Percentiles rank a stretch among this genome's conserved stretches.
Evolutionary conservation across 1,139 yeast genomes (phyloP).

Genomic region (Blastobotrys aristatus): DNA sequence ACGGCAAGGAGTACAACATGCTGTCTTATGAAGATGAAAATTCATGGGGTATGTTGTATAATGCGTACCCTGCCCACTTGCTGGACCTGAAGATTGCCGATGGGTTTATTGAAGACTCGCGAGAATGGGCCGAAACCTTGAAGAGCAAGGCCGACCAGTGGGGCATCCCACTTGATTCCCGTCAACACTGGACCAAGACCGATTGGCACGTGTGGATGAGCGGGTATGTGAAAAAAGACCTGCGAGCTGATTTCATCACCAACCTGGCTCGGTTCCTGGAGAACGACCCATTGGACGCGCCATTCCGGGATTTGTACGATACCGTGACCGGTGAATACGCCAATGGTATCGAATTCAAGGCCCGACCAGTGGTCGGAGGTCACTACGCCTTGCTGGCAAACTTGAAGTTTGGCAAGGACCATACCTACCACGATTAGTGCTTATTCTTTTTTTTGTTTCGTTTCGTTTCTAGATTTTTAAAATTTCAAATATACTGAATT

Average conservation of each 20-base stretch:
- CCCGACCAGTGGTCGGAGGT: conserved; percentile 13
- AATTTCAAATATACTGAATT: too few relatives aligned
- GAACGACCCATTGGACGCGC: background rate
- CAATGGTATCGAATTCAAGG: background rate
- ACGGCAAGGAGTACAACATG: conserved; percentile 7
- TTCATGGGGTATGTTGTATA: conserved; percentile 11
- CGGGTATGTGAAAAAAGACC: background rate
- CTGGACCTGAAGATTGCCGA: conserved; percentile 8
- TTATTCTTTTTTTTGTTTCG: conserved; percentile 1
- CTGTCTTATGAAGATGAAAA: conserved; percentile 4
- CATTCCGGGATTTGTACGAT: conserved; percentile 12
- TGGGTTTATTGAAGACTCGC: conserved; percentile 1
- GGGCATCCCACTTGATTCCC: conserved; percentile 12
- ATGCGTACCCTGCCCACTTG: conserved; percentile 8
- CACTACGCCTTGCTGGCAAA: conserved; percentile 8
- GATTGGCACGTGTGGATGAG: conserved; percentile 13
- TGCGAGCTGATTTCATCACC: conserved; percentile 7
- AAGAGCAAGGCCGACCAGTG: background rate
- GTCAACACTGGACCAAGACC: conserved; percentile 10
- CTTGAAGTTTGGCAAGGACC: conserved; percentile 3
- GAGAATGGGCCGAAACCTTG: conserved; percentile 5
- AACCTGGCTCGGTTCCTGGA: conserved; percentile 7
- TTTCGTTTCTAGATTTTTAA: too few relatives aligned
- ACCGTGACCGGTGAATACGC: background rate
- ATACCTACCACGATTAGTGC: conserved; percentile 1